Percentiles rank a stretch among this genome's conserved stretches.
Conservation (phyloP, 1,284 basidiomycete species). For the Malassezia pachydermatis region DNA sequence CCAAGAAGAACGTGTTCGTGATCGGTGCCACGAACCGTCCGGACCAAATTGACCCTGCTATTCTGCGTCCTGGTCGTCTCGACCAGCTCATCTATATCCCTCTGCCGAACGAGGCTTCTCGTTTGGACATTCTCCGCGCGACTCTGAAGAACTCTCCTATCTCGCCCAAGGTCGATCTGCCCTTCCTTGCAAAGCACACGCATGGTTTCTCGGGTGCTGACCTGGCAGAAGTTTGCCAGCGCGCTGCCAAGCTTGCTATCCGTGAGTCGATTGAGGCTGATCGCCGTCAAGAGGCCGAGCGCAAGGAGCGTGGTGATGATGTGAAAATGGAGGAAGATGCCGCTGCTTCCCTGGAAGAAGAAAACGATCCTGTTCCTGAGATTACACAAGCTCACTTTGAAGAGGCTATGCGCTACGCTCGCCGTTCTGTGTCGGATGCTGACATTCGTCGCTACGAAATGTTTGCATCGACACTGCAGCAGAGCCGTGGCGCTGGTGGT, state of each 20-base stretch:
- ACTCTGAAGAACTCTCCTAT: slow-evolving; percentile 86
- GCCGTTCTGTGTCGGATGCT: slow-evolving; percentile 52
- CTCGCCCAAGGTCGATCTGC: slow-evolving; percentile 71
- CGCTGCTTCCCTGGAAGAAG: slow-evolving; percentile 53
- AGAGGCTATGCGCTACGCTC: slow-evolving; percentile 79
- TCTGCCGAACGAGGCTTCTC: slow-evolving; percentile 81
- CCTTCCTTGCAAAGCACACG: slow-evolving; percentile 81
- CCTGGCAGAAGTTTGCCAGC: slow-evolving; percentile 95
- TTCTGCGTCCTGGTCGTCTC: slow-evolving; percentile 94
- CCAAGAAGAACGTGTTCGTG: slow-evolving; percentile 98
- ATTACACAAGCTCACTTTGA: slow-evolving; percentile 74
- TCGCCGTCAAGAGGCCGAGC: slow-evolving; percentile 66
- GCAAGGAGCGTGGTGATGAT: slow-evolving; percentile 24
- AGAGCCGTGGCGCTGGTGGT: slow-evolving; percentile 53
- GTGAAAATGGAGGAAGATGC: slow-evolving; percentile 19
- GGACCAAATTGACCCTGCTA: slow-evolving; percentile 94
- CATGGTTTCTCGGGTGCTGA: slow-evolving; percentile 99
- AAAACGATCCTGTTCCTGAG: slow-evolving; percentile 87
- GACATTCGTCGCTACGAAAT: slow-evolving; percentile 75
- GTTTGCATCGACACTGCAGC: slow-evolving; percentile 45
- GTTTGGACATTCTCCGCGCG: slow-evolving; percentile 81
- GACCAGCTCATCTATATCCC: slow-evolving; percentile 56
- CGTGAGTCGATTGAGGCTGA: slow-evolving; percentile 89
- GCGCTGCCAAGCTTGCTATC: slow-evolving; percentile 92
- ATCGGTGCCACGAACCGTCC: slow-evolving; percentile 97